Percentiles rank a stretch among this genome's conserved stretches.
Evolutionary conservation across 495 filamentous ascomycete genomes (phyloP).

Genomic region (Elasticomyces elasticus): DNA sequence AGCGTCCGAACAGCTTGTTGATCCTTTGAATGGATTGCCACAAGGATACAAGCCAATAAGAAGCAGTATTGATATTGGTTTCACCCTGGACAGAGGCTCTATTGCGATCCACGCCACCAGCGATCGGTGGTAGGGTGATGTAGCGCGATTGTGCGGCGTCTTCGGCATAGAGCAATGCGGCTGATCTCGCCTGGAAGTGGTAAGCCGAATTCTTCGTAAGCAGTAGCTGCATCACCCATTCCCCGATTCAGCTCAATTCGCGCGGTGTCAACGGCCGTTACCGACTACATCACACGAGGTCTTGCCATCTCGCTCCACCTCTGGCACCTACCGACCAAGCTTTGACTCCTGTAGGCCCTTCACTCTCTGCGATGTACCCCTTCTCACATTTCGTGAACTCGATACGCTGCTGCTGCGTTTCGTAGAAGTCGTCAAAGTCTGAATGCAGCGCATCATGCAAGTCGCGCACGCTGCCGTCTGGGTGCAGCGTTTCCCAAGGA

Average conservation of each 20-base stretch:
- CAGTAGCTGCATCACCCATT: too few relatives aligned
- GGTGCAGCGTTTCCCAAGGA: constrained; percentile 29
- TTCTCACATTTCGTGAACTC: constrained; percentile 42
- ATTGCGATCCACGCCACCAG: too few relatives aligned
- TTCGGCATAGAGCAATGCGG: too few relatives aligned
- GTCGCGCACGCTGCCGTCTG: constrained; percentile 23
- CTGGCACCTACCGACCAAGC: not conserved
- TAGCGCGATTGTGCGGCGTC: too few relatives aligned
- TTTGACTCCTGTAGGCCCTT: constrained; percentile 38
- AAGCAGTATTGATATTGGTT: too few relatives aligned
- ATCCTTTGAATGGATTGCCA: too few relatives aligned
- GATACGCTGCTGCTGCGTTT: constrained; percentile 1
- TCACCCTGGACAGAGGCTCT: too few relatives aligned
- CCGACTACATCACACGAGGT: not conserved
- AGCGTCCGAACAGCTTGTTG: too few relatives aligned
- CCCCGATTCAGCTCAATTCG: not conserved
- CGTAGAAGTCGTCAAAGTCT: constrained; percentile 49
- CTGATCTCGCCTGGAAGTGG: too few relatives aligned
- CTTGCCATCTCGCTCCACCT: constrained; percentile 6
- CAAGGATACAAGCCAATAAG: too few relatives aligned
- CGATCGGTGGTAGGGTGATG: too few relatives aligned
- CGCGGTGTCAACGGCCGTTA: not conserved
- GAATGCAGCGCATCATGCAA: constrained; percentile 36
- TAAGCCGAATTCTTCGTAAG: too few relatives aligned
- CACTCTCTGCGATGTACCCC: constrained; percentile 51